These are phyloP conservation scores for Saccharomycopsis selenospora DNA, from an alignment of 805 yeast species.

Conservation along the genomic window DNA sequence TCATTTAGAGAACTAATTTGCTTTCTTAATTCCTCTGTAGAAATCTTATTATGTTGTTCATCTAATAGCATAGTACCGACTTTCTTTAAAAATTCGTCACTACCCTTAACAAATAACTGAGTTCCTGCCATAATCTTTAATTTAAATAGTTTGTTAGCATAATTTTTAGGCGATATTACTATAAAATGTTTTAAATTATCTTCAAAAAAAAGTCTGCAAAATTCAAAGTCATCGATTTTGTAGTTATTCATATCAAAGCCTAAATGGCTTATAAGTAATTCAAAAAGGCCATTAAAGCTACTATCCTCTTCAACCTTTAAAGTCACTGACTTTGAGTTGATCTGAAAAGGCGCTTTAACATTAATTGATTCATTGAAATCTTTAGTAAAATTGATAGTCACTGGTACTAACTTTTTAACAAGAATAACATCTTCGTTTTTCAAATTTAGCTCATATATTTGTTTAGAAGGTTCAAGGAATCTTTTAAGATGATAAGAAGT, in stretches of 20 bases:
- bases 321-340: neutral
- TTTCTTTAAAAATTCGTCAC: neutral
- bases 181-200: neutral
- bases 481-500: conserved; percentile 11
- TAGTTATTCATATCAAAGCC: neutral
- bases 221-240: neutral
- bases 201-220: neutral
- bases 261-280: neutral
- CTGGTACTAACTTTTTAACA: conserved; percentile 14
- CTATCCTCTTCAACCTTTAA: neutral
- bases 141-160: neutral
- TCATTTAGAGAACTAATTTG: neutral
- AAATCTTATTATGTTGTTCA: neutral
- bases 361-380: neutral
- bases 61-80: neutral
- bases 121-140: neutral
- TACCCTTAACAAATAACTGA: neutral
- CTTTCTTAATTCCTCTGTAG: neutral
- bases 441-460: conserved; percentile 11
- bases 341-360: neutral
- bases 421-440: conserved; percentile 13
- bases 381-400: conserved; percentile 9
- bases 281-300: neutral
- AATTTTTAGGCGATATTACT: neutral
- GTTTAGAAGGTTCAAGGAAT: conserved; percentile 11